A percentile compares a stretch with the other conserved stretches of the same genome.
Evolutionary conservation across 805 yeast genomes (phyloP).

Genomic region (Metschnikowia baotianmanensis): DNA sequence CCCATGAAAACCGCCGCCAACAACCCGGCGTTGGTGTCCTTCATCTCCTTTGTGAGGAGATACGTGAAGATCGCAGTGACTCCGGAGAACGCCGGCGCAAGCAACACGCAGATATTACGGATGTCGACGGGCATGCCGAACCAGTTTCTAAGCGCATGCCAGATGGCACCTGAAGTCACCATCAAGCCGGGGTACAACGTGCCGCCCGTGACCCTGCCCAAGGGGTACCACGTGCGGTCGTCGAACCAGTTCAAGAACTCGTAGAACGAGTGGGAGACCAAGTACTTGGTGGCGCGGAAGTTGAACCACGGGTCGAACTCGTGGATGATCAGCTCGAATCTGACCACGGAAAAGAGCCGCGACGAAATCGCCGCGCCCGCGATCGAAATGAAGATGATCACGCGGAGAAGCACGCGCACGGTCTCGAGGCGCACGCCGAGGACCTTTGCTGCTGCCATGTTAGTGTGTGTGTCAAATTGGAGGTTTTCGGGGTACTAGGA

Average conservation of each 20-base stretch:
- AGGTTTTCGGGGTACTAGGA: too few species aligned
- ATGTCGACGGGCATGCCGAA: constrained; percentile 85
- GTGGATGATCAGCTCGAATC: constrained; percentile 95
- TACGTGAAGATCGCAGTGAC: constrained; percentile 89
- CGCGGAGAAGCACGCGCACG: constrained; percentile 50
- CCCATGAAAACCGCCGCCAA: constrained; percentile 94
- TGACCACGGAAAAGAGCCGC: constrained; percentile 91
- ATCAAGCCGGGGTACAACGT: constrained; percentile 96
- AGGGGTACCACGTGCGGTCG: constrained; percentile 98
- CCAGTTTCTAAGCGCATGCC: constrained; percentile 61
- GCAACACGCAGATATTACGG: constrained; percentile 90
- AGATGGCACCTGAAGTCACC: constrained; percentile 94
- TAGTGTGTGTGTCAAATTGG: too few species aligned
- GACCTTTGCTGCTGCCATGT: constrained; percentile 25
- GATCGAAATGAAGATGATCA: constrained; percentile 67
- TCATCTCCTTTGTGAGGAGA: constrained; percentile 83
- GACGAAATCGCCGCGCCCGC: constrained; percentile 92
- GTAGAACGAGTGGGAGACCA: constrained; percentile 79
- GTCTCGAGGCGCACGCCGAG: constrained; percentile 36
- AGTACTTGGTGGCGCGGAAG: constrained; percentile 91
- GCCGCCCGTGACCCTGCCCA: constrained; percentile 99
- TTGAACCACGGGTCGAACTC: constrained; percentile 98
- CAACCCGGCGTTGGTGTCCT: constrained; percentile 84
- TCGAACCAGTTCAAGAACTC: constrained; percentile 98
- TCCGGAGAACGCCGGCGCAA: constrained; percentile 96